phyloP scores from a whole-genome alignment of 768 basidiomycete species.

The Mycena chlorophos region DNA sequence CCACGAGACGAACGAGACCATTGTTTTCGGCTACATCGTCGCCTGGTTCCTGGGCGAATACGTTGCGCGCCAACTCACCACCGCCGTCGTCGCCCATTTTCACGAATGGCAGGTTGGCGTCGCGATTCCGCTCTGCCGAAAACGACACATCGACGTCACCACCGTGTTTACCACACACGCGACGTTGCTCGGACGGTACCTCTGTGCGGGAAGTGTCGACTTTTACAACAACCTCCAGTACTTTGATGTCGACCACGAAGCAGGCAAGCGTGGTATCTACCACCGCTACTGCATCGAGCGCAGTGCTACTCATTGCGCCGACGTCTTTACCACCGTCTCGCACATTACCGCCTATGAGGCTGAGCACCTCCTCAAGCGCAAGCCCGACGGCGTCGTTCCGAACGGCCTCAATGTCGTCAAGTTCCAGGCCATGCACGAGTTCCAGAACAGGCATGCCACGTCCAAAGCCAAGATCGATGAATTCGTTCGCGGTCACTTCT shows the following conservation, averaged over 20 bases:
- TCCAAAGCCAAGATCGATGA: conserved; percentile 99
- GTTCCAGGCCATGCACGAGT: conserved; percentile 99
- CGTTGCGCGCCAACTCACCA: conserved; percentile 73
- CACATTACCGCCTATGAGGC: conserved; percentile 98
- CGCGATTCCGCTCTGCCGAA: conserved; percentile 91
- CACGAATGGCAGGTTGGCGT: conserved; percentile 99
- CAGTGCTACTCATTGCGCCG: conserved; percentile 89
- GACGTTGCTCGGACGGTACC: conserved; percentile 95
- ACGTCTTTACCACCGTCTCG: conserved; percentile 96
- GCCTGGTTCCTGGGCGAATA: conserved; percentile 99
- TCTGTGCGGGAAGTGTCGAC: conserved; percentile 96
- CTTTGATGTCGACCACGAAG: conserved; percentile 99
- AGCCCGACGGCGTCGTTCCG: conserved; percentile 94
- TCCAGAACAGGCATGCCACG: conserved; percentile 91
- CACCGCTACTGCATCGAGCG: conserved; percentile 98
- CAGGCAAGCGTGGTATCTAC: conserved; percentile 98
- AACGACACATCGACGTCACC: conserved; percentile 96
- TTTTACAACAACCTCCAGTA: conserved; percentile 99
- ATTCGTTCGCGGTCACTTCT: conserved; percentile 96
- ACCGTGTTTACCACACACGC: conserved; percentile 99
- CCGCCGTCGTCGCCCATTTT: conserved; percentile 95
- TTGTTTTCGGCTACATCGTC: conserved; percentile 95
- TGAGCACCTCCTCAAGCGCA: conserved; percentile 95
- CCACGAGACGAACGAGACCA: conserved; percentile 97
- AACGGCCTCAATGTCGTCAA: conserved; percentile 99